A percentile compares a stretch with the other conserved stretches of the same genome.
Conservation (phyloP, 495 filamentous ascomycete genomes). For the Podospora didyma region DNA sequence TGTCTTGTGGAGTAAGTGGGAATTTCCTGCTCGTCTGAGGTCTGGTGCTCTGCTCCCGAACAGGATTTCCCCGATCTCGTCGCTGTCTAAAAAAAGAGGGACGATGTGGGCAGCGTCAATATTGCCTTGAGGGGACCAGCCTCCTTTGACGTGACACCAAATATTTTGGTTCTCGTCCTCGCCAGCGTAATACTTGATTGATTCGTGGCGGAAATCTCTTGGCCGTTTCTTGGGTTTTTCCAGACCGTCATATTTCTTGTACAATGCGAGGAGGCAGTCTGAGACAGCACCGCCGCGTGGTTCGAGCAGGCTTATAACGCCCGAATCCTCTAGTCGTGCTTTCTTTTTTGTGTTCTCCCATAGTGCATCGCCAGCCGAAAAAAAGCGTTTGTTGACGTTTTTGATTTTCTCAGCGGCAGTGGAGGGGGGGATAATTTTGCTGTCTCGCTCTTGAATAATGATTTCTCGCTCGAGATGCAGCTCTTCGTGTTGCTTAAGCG, state of each 20-base stretch:
- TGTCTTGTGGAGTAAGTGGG: neutral
- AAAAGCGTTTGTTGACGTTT: neutral
- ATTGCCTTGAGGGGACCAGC: neutral
- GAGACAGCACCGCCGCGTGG: neutral
- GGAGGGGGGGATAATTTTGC: neutral
- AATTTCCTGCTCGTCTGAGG: constrained; percentile 3
- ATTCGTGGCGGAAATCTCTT: neutral
- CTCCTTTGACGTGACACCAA: neutral
- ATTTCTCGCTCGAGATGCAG: neutral
- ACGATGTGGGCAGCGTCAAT: constrained; percentile 9
- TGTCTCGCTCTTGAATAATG: neutral
- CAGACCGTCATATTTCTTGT: neutral
- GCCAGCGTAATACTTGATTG: neutral
- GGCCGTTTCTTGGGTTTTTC: neutral
- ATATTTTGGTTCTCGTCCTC: neutral
- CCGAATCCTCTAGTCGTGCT: neutral
- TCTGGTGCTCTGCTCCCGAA: constrained; percentile 8
- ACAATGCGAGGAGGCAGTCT: neutral
- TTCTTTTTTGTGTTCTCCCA: neutral
- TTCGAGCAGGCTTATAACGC: neutral
- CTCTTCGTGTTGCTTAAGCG: neutral
- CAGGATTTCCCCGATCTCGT: constrained; percentile 3
- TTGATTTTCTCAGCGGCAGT: neutral
- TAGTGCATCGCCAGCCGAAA: neutral
- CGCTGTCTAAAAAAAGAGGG: constrained; percentile 14